These are phyloP conservation scores for Thermochaetoides dissita DNA, from an alignment of 2,329 filamentous ascomycete species.

Conservation along the genomic window DNA sequence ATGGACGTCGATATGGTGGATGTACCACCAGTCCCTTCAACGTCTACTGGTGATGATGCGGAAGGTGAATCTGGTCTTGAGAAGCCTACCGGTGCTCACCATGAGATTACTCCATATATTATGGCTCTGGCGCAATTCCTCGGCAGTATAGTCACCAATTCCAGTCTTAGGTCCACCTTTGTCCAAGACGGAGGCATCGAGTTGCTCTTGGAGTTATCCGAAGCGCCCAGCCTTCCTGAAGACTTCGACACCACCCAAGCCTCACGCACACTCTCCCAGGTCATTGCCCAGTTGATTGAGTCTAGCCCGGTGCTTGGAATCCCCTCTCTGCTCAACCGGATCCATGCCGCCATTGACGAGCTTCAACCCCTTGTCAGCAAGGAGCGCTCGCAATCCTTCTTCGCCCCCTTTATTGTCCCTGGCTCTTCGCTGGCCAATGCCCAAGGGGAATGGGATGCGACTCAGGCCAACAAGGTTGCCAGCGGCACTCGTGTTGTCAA, in stretches of 20 bases:
- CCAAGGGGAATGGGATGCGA: conserved; percentile 21
- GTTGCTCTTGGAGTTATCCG: conserved; percentile 68
- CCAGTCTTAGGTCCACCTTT: conserved; percentile 57
- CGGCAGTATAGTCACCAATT: conserved; percentile 58
- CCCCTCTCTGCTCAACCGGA: conserved; percentile 64
- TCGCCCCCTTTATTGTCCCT: conserved; percentile 49
- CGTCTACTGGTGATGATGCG: too few relatives aligned
- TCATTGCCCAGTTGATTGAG: conserved; percentile 68
- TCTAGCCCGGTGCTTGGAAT: conserved; percentile 67
- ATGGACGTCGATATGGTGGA: conserved; percentile 56
- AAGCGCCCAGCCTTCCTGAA: conserved; percentile 65
- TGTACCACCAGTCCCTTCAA: conserved; percentile 13
- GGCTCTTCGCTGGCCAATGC: conserved; percentile 23
- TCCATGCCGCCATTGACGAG: conserved; percentile 53
- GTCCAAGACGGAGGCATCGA: conserved; percentile 71
- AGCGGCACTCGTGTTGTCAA: conserved; percentile 68
- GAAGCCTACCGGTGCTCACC: conserved; percentile 12
- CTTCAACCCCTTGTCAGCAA: conserved; percentile 50
- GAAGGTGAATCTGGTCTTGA: too few relatives aligned
- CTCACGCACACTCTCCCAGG: conserved; percentile 55
- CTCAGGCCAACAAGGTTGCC: conserved; percentile 28
- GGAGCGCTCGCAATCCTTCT: conserved; percentile 48
- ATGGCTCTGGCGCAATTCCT: conserved; percentile 67
- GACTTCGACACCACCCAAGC: conserved; percentile 55
- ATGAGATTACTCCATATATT: conserved; percentile 53